These are phyloP conservation scores for Aspergillus flavus DNA, from an alignment of 2,329 filamentous ascomycete species.

Conservation along the genomic window DNA sequence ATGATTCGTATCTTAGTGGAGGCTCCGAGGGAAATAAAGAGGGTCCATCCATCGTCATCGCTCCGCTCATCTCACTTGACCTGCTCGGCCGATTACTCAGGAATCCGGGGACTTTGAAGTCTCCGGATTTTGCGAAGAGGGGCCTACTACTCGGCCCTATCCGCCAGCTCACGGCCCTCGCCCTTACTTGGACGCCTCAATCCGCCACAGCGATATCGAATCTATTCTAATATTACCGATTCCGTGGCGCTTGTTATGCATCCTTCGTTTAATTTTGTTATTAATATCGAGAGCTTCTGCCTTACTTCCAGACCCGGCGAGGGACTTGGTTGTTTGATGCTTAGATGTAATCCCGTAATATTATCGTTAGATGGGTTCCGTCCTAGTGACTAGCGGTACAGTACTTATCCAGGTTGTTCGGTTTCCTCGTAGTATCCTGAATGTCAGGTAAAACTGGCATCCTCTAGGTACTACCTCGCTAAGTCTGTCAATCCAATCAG, in stretches of 20 bases:
- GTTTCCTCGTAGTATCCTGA: neutral
- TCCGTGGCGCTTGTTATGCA: neutral
- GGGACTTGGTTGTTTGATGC: neutral
- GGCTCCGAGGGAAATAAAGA: neutral
- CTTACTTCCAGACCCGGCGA: neutral
- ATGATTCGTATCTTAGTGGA: neutral
- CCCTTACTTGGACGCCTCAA: slow-evolving; percentile 1
- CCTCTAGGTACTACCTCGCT: neutral
- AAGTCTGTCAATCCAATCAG: slow-evolving; percentile 6
- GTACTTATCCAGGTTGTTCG: neutral
- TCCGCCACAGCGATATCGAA: neutral
- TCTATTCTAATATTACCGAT: neutral
- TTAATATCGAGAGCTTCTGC: neutral
- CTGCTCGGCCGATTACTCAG: slow-evolving; percentile 16
- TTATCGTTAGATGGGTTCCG: slow-evolving; percentile 13
- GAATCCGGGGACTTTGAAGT: slow-evolving; percentile 23
- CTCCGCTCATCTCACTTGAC: slow-evolving; percentile 8
- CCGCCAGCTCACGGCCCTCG: slow-evolving; percentile 4
- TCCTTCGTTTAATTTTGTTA: neutral
- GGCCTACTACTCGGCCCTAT: slow-evolving; percentile 12
- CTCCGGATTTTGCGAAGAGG: slow-evolving; percentile 16
- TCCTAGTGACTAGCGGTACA: neutral
- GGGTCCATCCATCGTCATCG: slow-evolving; percentile 11
- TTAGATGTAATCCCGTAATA: slow-evolving; percentile 11
- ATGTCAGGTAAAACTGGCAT: neutral